Evolutionary conservation across 73 alveolate species (phyloP).

Genomic region (Paramecium tetraurelia): DNA sequence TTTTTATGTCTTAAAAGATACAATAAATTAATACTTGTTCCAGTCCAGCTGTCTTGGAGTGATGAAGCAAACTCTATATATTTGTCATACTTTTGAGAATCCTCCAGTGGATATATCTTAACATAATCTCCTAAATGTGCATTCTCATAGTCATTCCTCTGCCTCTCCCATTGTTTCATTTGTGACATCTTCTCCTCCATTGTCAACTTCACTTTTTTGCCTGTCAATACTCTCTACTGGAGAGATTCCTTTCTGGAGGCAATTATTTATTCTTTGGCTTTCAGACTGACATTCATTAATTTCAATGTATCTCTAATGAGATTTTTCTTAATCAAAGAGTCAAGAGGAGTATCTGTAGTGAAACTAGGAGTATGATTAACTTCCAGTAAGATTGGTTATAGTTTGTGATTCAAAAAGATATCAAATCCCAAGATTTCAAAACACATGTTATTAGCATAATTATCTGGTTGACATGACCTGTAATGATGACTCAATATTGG

Average conservation of each 20-base stretch:
- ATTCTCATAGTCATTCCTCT: constrained; percentile 66
- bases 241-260: constrained; percentile 44
- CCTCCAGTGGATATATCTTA: constrained; percentile 63
- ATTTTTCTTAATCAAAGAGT: constrained; percentile 51
- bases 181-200: constrained; percentile 38
- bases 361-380: constrained; percentile 66
- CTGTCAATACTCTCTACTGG: constrained; percentile 53
- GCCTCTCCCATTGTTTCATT: constrained; percentile 5
- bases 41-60: constrained; percentile 62
- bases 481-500: constrained; percentile 72
- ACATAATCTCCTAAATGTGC: constrained; percentile 64
- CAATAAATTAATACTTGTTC: constrained; percentile 23
- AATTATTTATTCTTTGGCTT: constrained; percentile 46
- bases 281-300: constrained; percentile 29
- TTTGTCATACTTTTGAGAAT: neutral
- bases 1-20: neutral
- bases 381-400: constrained; percentile 45
- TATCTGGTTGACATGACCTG: constrained; percentile 73
- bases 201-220: constrained; percentile 35
- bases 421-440: constrained; percentile 69
- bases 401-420: constrained; percentile 54
- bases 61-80: constrained; percentile 22
- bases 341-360: constrained; percentile 60
- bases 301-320: constrained; percentile 52
- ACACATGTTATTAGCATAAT: constrained; percentile 66